These are phyloP conservation scores for Thuja plicata DNA, from an alignment of 83 land plant species.

Conservation along the genomic window DNA sequence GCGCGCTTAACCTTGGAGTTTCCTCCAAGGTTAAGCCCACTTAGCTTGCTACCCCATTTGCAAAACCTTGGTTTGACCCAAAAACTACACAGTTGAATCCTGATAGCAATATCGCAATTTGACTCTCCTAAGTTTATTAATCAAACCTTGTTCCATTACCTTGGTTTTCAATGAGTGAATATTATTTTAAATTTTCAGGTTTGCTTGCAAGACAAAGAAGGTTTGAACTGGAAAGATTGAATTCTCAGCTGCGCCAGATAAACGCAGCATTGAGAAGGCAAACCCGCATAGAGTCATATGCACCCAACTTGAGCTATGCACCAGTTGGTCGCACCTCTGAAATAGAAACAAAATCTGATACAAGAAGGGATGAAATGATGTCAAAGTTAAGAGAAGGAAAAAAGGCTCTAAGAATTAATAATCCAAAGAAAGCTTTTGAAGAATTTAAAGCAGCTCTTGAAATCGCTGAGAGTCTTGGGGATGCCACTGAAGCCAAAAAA, in stretches of 20 bases:
- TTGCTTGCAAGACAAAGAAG: conserved; percentile 92
- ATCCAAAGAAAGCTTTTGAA: conserved; percentile 62
- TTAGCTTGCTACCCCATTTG: too few relatives aligned
- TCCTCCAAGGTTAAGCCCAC: too few relatives aligned
- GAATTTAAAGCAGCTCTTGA: conserved; percentile 80
- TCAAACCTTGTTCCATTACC: too few relatives aligned
- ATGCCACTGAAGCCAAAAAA: conserved; percentile 85
- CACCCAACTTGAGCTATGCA: conserved; percentile 93
- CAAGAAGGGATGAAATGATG: conserved; percentile 61
- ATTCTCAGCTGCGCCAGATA: conserved; percentile 94
- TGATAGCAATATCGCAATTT: too few relatives aligned
- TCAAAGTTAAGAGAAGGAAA: conserved; percentile 67
- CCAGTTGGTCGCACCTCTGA: conserved; percentile 71
- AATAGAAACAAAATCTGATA: conserved; percentile 54
- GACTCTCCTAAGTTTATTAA: too few relatives aligned
- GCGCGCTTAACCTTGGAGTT: too few relatives aligned
- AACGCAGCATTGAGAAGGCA: conserved; percentile 87
- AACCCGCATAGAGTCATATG: conserved; percentile 92
- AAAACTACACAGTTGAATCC: too few relatives aligned
- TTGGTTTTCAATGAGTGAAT: background rate
- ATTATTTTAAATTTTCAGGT: conserved; percentile 38
- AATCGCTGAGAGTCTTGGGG: conserved; percentile 72
- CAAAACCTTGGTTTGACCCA: too few relatives aligned
- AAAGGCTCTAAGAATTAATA: conserved; percentile 69
- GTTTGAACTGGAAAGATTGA: conserved; percentile 70